These are phyloP conservation scores for Ammopiptanthus mongolicus DNA, from an alignment of 306 rosid species.

Conservation along the genomic window DNA sequence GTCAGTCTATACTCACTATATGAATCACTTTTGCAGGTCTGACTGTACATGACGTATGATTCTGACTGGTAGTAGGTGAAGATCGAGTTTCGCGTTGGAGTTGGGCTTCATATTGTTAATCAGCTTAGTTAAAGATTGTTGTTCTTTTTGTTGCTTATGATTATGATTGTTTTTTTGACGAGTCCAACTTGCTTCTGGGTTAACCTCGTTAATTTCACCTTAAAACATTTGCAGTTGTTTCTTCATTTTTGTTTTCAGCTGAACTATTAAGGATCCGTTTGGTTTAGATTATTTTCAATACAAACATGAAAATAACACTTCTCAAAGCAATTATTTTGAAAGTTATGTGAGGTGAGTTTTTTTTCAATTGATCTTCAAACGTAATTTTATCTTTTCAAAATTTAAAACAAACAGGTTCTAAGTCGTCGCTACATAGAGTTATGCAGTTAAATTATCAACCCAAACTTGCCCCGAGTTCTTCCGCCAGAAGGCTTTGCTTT, in stretches of 20 bases:
- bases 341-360: no score
- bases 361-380: no score
- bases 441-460: no score
- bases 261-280: background rate
- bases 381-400: no score
- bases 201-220: background rate
- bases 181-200: background rate
- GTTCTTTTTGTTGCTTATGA: background rate
- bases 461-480: no score
- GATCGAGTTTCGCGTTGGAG: constrained; percentile 2
- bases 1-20: background rate
- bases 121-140: background rate
- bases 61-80: background rate
- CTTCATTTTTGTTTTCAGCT: background rate
- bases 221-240: background rate
- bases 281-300: background rate
- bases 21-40: constrained; percentile 48
- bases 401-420: no score
- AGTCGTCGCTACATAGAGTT: no score
- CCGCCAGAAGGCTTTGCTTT: no score
- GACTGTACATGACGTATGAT: constrained; percentile 72
- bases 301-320: no score
- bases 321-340: no score
- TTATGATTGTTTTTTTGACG: background rate
- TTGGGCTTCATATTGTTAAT: background rate